Evolutionary conservation across 768 basidiomycete species (phyloP).

Genomic region (Agrocybe chaxingu): DNA sequence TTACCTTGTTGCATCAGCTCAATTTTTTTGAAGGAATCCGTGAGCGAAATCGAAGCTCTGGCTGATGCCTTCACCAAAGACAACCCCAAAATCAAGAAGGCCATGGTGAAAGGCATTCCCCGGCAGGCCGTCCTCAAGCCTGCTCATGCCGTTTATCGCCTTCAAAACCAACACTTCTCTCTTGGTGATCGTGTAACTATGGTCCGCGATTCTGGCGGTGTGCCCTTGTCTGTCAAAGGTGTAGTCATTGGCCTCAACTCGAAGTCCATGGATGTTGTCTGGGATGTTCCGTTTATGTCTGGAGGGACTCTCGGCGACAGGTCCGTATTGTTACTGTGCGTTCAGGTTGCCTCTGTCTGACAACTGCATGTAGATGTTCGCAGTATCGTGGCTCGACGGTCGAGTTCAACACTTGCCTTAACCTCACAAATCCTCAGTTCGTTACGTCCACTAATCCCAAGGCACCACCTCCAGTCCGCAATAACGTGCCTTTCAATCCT

Average conservation of each 20-base stretch:
- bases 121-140: constrained; percentile 93
- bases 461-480: constrained; percentile 44
- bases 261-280: constrained; percentile 90
- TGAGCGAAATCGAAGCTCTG: constrained; percentile 72
- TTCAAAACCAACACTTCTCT: constrained; percentile 84
- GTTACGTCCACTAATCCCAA: constrained; percentile 69
- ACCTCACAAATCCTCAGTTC: constrained; percentile 84
- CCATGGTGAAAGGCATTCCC: constrained; percentile 91
- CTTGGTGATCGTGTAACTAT: constrained; percentile 94
- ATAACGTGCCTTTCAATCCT: constrained; percentile 58
- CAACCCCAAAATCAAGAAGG: constrained; percentile 80
- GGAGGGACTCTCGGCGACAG: constrained; percentile 84
- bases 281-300: constrained; percentile 95
- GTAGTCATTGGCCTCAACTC: constrained; percentile 88
- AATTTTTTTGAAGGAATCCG: constrained; percentile 54
- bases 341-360: neutral
- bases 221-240: constrained; percentile 88
- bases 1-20: neutral
- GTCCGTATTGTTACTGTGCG: constrained; percentile 34
- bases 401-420: constrained; percentile 84
- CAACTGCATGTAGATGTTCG: constrained; percentile 11
- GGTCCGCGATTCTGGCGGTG: constrained; percentile 93
- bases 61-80: constrained; percentile 65
- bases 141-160: constrained; percentile 79
- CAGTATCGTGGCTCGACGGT: constrained; percentile 86